These are phyloP conservation scores for Colletotrichum sp. DNA, from an alignment of 2,329 filamentous ascomycete species.

Conservation along the genomic window DNA sequence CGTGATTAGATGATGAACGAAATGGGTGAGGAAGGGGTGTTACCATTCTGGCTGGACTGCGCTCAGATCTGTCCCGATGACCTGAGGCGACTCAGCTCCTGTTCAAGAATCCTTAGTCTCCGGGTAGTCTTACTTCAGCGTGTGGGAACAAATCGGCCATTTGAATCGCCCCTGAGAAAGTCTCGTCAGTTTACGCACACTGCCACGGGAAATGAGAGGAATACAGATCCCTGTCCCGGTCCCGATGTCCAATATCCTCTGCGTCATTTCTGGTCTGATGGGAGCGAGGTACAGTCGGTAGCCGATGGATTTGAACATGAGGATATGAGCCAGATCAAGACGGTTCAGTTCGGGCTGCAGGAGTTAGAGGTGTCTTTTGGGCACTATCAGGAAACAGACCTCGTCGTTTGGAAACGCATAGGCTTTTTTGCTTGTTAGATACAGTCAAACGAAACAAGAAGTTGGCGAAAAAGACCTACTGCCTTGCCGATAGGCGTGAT, in stretches of 20 bases:
- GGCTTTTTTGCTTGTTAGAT: not conserved
- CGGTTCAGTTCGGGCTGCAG: not conserved
- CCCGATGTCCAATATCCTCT: conserved; percentile 60
- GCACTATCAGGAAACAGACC: not conserved
- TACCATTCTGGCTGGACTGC: conserved; percentile 6
- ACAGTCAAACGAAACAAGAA: not conserved
- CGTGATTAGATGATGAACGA: too few species aligned
- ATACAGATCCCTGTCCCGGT: conserved; percentile 66
- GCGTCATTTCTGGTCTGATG: not conserved
- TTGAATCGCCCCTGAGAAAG: not conserved
- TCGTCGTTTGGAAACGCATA: conserved; percentile 42
- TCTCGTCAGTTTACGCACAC: too few species aligned
- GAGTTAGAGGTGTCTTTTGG: not conserved
- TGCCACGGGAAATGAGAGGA: too few species aligned
- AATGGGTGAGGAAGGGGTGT: not conserved
- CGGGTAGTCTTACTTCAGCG: not conserved
- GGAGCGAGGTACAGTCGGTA: not conserved
- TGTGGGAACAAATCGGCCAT: not conserved
- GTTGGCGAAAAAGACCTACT: not conserved
- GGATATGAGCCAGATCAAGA: not conserved
- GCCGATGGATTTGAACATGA: not conserved
- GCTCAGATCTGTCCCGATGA: conserved; percentile 4
- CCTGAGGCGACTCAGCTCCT: not conserved
- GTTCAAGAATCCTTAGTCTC: too few species aligned
- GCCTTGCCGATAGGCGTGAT: not conserved